These are phyloP conservation scores for Herpotrichia juniperi DNA, from an alignment of 2,329 filamentous ascomycete genomes.

Conservation along the genomic window DNA sequence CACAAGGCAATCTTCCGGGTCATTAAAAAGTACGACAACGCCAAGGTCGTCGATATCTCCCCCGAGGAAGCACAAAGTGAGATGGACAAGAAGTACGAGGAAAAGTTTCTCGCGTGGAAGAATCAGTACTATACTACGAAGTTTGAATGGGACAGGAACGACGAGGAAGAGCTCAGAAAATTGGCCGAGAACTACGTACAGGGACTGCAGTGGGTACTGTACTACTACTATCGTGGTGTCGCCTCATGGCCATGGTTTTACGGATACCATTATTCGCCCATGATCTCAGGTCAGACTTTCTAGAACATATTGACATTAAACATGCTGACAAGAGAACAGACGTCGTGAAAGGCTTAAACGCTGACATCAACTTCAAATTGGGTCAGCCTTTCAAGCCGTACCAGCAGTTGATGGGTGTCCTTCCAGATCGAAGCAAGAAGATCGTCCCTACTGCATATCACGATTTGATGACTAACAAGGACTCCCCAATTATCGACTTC, in stretches of 20 bases:
- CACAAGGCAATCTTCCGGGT: conserved; percentile 83
- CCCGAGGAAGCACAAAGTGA: conserved; percentile 78
- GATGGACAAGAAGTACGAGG: conserved; percentile 84
- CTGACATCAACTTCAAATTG: conserved; percentile 88
- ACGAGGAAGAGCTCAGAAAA: conserved; percentile 78
- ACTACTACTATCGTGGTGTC: conserved; percentile 96
- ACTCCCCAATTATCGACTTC: conserved; percentile 96
- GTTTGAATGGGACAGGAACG: conserved; percentile 85
- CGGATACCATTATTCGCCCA: conserved; percentile 92
- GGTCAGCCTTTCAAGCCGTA: conserved; percentile 95
- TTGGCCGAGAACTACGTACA: conserved; percentile 97
- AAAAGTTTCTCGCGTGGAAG: conserved; percentile 93
- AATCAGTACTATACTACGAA: conserved; percentile 90
- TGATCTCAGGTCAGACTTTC: conserved; percentile 69
- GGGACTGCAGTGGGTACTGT: conserved; percentile 96
- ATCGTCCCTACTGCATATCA: conserved; percentile 91
- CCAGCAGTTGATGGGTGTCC: conserved; percentile 96
- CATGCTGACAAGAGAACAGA: conserved; percentile 54
- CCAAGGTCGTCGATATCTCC: conserved; percentile 80
- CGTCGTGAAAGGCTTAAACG: conserved; percentile 84
- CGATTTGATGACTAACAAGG: conserved; percentile 86
- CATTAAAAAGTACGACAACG: conserved; percentile 88
- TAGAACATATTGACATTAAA: neutral
- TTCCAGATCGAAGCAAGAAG: conserved; percentile 95
- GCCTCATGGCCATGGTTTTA: conserved; percentile 99